A percentile compares a stretch with the other conserved stretches of the same genome.
Evolutionary conservation across 441 rosid genomes (phyloP).

Genomic region (Gossypium schwendimanii): DNA sequence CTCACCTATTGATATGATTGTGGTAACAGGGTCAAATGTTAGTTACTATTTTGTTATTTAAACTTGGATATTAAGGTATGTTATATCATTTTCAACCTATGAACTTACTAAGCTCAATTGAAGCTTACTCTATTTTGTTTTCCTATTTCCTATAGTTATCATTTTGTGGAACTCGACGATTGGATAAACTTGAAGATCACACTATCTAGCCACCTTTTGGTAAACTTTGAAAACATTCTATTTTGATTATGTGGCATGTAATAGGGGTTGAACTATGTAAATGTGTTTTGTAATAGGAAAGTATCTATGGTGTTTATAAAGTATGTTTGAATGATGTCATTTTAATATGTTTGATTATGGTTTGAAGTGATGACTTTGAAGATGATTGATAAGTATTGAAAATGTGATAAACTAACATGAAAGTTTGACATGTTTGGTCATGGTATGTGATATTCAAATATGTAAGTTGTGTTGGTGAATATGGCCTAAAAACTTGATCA

Average conservation of each 20-base stretch:
- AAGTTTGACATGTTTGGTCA: no score
- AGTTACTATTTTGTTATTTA: not conserved
- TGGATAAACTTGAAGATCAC: no score
- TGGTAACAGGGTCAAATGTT: not conserved
- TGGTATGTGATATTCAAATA: no score
- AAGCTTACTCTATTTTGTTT: not conserved
- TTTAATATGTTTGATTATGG: no score
- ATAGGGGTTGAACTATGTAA: not conserved
- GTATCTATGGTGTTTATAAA: no score
- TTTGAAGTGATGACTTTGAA: not conserved
- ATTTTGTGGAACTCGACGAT: no score
- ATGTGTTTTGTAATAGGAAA: not conserved
- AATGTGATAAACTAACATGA: no score
- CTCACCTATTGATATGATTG: not conserved
- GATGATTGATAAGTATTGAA: not conserved
- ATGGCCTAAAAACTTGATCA: no score
- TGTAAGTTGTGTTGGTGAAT: no score
- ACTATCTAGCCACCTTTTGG: no score
- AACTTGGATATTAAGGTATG: not conserved
- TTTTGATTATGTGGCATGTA: not conserved
- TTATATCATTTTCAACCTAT: not conserved
- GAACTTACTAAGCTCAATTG: not conserved
- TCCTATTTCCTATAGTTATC: not conserved
- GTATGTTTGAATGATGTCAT: not conserved
- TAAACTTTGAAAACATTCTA: no score